These are phyloP conservation scores for Fusarium lateritium DNA, from an alignment of 2,329 filamentous ascomycete species.

Conservation along the genomic window DNA sequence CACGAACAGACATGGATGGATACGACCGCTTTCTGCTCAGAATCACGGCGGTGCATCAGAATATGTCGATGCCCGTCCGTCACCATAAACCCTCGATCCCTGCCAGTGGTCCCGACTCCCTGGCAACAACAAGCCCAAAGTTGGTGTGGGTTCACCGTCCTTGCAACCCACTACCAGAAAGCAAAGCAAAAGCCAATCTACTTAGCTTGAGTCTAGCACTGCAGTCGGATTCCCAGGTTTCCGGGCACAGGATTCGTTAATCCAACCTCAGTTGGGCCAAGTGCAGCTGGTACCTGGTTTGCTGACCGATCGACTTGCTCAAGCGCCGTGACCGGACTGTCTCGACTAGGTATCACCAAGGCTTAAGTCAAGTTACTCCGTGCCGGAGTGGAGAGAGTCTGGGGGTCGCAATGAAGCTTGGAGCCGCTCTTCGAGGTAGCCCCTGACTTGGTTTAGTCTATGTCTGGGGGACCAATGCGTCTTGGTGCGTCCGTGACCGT, in stretches of 20 bases:
- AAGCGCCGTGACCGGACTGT: constrained; percentile 6
- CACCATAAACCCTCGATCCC: constrained; percentile 43
- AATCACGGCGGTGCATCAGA: constrained; percentile 42
- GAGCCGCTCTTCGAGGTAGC: constrained; percentile 6
- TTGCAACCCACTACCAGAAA: constrained; percentile 28
- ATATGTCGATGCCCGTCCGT: constrained; percentile 45
- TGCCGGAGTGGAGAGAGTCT: constrained; percentile 14
- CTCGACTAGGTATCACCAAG: constrained; percentile 16
- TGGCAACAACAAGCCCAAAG: constrained; percentile 14
- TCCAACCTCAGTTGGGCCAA: constrained; percentile 21
- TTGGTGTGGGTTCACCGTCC: constrained; percentile 28
- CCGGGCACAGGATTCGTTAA: constrained; percentile 33
- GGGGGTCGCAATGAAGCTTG: constrained; percentile 12
- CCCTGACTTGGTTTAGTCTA: constrained; percentile 27
- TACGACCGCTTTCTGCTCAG: constrained; percentile 28
- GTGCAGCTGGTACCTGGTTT: constrained; percentile 22
- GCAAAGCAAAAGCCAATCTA: constrained; percentile 9
- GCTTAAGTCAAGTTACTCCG: constrained; percentile 9
- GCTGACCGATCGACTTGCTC: constrained; percentile 20
- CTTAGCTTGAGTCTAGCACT: constrained; percentile 26
- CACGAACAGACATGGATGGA: constrained; percentile 24
- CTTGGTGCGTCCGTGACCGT: constrained; percentile 8
- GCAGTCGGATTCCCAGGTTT: constrained; percentile 36
- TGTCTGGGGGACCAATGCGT: constrained; percentile 23
- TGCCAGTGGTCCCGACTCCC: constrained; percentile 24